phyloP scores from a whole-genome alignment of 2,329 filamentous ascomycete species.

The Dactylonectria estremocensis region DNA sequence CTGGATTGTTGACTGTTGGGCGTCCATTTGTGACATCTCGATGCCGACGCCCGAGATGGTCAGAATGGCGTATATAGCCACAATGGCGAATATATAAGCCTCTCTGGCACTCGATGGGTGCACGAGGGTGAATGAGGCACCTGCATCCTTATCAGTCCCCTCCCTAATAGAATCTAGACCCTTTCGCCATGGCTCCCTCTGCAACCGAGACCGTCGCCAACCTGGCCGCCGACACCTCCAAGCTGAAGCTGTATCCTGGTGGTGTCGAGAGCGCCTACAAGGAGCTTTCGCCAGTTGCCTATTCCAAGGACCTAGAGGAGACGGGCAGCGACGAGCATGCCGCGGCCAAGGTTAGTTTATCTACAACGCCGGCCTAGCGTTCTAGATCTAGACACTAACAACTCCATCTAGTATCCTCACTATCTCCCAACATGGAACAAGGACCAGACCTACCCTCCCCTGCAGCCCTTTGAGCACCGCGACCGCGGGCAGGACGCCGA shows the following conservation, averaged over 20 bases:
- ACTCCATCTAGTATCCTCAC: slow-evolving; percentile 71
- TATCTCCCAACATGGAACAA: slow-evolving; percentile 82
- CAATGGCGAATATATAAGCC: slow-evolving; percentile 37
- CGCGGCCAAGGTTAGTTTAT: slow-evolving; percentile 42
- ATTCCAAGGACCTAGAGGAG: slow-evolving; percentile 42
- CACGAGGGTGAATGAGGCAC: neutral
- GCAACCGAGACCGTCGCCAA: slow-evolving; percentile 40
- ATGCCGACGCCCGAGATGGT: slow-evolving; percentile 31
- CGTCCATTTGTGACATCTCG: slow-evolving; percentile 29
- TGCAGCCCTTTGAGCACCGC: slow-evolving; percentile 79
- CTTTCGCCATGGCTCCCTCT: slow-evolving; percentile 43
- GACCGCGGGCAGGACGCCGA: slow-evolving; percentile 86
- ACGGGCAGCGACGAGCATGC: slow-evolving; percentile 39
- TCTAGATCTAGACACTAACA: neutral
- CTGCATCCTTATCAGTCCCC: slow-evolving; percentile 1
- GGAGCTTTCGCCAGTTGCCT: slow-evolving; percentile 40
- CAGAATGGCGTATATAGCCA: neutral
- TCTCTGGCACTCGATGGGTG: neutral
- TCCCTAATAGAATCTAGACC: slow-evolving; percentile 1
- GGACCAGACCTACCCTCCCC: slow-evolving; percentile 74
- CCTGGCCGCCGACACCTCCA: slow-evolving; percentile 36
- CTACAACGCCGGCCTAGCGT: neutral
- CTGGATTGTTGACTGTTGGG: slow-evolving; percentile 10
- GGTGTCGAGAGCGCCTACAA: slow-evolving; percentile 47
- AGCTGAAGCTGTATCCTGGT: slow-evolving; percentile 48